phyloP scores from a whole-genome alignment of 2,329 filamentous ascomycete species.

The Penicillium brasilianum region DNA sequence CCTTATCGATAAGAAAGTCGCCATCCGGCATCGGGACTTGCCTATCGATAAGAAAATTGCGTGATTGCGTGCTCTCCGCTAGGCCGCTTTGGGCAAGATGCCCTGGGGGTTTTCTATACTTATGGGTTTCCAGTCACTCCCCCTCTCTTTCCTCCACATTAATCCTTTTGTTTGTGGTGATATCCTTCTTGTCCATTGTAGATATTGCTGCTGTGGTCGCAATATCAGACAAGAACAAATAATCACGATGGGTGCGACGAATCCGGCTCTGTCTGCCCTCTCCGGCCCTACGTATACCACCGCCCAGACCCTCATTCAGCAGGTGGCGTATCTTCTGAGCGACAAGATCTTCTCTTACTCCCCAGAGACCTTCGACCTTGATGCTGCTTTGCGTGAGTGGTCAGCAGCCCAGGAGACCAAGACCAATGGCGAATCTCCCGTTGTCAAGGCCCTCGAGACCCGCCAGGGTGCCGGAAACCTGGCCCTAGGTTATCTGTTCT shows the following conservation, averaged over 20 bases:
- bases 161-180: slow-evolving; percentile 25
- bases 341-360: slow-evolving; percentile 99
- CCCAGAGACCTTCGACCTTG: slow-evolving; percentile 88
- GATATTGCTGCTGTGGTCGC: slow-evolving; percentile 29
- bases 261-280: slow-evolving; percentile 62
- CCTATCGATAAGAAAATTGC: slow-evolving; percentile 37
- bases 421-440: slow-evolving; percentile 78
- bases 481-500: slow-evolving; percentile 96
- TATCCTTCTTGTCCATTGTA: slow-evolving; percentile 29
- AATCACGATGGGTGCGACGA: slow-evolving; percentile 41
- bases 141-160: slow-evolving; percentile 29
- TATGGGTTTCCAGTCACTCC: slow-evolving; percentile 23
- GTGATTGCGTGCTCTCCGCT: slow-evolving; percentile 40
- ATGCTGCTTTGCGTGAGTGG: slow-evolving; percentile 82
- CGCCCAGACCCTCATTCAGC: slow-evolving; percentile 90
- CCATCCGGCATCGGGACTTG: neutral
- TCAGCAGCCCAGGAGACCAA: slow-evolving; percentile 72
- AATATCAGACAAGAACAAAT: slow-evolving; percentile 34
- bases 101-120: slow-evolving; percentile 37
- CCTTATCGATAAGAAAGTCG: slow-evolving; percentile 36
- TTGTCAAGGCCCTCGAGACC: slow-evolving; percentile 81
- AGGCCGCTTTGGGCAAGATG: slow-evolving; percentile 36
- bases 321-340: slow-evolving; percentile 91
- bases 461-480: slow-evolving; percentile 87
- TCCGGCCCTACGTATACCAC: slow-evolving; percentile 90